These are phyloP conservation scores for Aspergillus sclerotiicarbonarius DNA, from an alignment of 495 filamentous ascomycete genomes.

Conservation along the genomic window DNA sequence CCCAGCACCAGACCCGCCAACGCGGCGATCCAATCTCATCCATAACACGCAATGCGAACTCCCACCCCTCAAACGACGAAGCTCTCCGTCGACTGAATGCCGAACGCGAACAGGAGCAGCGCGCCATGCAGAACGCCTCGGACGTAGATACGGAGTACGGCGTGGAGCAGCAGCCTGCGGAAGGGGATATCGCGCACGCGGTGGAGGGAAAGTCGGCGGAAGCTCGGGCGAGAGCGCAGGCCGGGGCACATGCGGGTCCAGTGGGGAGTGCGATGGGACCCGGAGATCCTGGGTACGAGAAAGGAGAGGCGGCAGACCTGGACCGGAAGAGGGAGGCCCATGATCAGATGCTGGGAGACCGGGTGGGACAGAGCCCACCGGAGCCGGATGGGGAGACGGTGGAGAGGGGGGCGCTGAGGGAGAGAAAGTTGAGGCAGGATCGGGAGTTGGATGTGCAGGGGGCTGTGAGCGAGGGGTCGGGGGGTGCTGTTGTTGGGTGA, in stretches of 20 bases:
- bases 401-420: slow-evolving; percentile 30
- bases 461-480: slow-evolving; percentile 29
- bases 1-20: slow-evolving; percentile 22
- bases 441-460: slow-evolving; percentile 29
- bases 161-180: slow-evolving; percentile 52
- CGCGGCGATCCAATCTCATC: slow-evolving; percentile 31
- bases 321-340: slow-evolving; percentile 47
- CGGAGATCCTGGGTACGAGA: slow-evolving; percentile 34
- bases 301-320: slow-evolving; percentile 42
- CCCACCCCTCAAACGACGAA: slow-evolving; percentile 37
- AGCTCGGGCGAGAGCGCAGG: slow-evolving; percentile 37
- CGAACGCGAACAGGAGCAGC: slow-evolving; percentile 19
- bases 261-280: slow-evolving; percentile 29
- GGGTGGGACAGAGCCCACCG: slow-evolving; percentile 23
- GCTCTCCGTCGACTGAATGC: slow-evolving; percentile 22
- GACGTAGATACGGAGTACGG: slow-evolving; percentile 50
- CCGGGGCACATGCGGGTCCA: slow-evolving; percentile 36
- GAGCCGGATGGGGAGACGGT: slow-evolving; percentile 21
- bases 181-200: slow-evolving; percentile 53
- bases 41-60: slow-evolving; percentile 41
- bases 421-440: slow-evolving; percentile 31
- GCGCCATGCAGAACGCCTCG: slow-evolving; percentile 17
- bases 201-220: slow-evolving; percentile 37
- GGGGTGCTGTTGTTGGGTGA: slow-evolving; percentile 30
- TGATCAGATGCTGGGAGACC: slow-evolving; percentile 38